Percentiles rank a stretch among this genome's conserved stretches.
Conservation (phyloP, 2,329 filamentous ascomycete genomes). For the Tolypocladium ovalisporum region DNA sequence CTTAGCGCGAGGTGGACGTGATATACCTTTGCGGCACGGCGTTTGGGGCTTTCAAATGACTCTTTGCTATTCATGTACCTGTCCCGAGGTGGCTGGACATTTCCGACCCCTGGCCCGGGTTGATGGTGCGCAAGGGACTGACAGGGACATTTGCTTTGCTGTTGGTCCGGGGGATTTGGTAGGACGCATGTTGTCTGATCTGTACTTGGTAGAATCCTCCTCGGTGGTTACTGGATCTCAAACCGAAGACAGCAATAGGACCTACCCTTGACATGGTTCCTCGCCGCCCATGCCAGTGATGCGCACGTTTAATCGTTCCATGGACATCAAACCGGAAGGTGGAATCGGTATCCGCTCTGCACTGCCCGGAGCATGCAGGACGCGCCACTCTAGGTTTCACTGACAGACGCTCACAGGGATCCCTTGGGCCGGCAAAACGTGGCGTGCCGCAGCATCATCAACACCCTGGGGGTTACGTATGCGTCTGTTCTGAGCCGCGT, state of each 20-base stretch:
- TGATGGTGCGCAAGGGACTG: not conserved
- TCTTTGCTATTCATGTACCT: not conserved
- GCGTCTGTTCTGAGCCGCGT: not conserved
- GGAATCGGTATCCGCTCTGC: not conserved
- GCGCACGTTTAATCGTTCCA: not conserved
- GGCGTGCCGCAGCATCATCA: not conserved
- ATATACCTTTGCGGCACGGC: conserved; percentile 1
- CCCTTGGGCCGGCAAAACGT: not conserved
- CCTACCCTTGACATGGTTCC: not conserved
- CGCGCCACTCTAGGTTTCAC: not conserved
- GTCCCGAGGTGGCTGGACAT: not conserved
- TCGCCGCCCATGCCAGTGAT: not conserved
- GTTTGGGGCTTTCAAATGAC: not conserved
- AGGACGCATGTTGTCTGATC: not conserved
- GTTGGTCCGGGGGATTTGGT: not conserved
- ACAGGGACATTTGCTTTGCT: not conserved
- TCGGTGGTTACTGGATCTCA: not conserved
- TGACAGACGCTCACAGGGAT: not conserved
- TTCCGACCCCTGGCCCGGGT: not conserved
- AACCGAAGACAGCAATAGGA: not conserved
- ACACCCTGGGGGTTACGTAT: not conserved
- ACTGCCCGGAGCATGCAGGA: not conserved
- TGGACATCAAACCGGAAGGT: not conserved
- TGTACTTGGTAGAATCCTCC: not conserved
- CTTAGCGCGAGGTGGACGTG: not conserved